Evolutionary conservation across 306 rosid species (phyloP).

Genomic region (Canavalia gladiata): DNA sequence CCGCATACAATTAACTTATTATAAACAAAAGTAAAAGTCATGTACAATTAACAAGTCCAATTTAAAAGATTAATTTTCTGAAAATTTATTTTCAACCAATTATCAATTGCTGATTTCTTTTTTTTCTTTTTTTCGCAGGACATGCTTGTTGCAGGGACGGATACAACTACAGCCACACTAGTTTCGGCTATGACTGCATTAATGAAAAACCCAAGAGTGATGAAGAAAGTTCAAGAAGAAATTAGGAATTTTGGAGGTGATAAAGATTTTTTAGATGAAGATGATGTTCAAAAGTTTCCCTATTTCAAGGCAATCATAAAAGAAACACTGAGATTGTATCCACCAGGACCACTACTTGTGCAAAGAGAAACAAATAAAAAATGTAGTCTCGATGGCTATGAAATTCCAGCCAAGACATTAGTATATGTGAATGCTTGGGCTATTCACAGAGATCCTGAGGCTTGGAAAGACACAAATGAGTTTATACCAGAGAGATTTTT

Average conservation of each 20-base stretch:
- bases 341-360: background rate
- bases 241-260: background rate
- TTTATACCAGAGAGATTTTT: slow-evolving; percentile 32
- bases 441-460: too few species aligned
- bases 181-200: slow-evolving; percentile 18
- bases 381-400: background rate
- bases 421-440: too few species aligned
- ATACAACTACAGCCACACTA: slow-evolving; percentile 14
- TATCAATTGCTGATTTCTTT: background rate
- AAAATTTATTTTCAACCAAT: background rate
- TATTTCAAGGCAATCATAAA: slow-evolving; percentile 44
- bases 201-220: slow-evolving; percentile 16
- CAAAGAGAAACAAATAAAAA: slow-evolving; percentile 17
- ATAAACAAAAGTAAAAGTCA: background rate
- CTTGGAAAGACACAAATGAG: slow-evolving; percentile 31
- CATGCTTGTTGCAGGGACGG: slow-evolving; percentile 24
- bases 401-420: too few species aligned
- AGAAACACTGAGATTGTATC: slow-evolving; percentile 34
- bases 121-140: background rate
- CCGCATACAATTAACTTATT: too few species aligned
- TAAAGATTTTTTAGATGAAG: slow-evolving; percentile 22
- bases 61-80: background rate
- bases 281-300: slow-evolving; percentile 29
- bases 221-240: background rate
- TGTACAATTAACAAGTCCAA: background rate